Conservation (phyloP, 805 yeast species). For the Phaffomyces thermotolerans region DNA sequence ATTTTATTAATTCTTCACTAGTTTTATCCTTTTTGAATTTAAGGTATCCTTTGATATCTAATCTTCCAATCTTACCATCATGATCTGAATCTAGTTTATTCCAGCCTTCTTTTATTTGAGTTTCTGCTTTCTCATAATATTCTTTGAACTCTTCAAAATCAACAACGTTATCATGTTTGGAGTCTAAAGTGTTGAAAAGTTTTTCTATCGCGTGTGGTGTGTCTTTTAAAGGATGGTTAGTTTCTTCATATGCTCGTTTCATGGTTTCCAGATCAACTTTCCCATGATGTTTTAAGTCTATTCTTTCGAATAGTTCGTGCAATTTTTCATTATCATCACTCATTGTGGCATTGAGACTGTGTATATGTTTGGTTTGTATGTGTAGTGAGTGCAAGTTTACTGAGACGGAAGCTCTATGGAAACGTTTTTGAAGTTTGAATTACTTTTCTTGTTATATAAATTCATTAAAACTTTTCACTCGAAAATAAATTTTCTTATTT, state of each 20-base stretch:
- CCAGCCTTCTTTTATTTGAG: slow-evolving; percentile 65
- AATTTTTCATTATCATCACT: slow-evolving; percentile 4
- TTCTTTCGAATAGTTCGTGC: slow-evolving; percentile 31
- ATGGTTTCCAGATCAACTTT: slow-evolving; percentile 30
- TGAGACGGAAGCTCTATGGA: too few species aligned
- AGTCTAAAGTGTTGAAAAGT: slow-evolving; percentile 53
- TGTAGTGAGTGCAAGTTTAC: not conserved
- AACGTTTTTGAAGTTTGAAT: too few species aligned
- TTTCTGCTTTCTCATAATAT: slow-evolving; percentile 61
- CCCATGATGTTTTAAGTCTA: slow-evolving; percentile 36
- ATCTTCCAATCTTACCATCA: slow-evolving; percentile 61
- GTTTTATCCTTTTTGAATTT: slow-evolving; percentile 34
- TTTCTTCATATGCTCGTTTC: slow-evolving; percentile 31
- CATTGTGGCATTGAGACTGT: not conserved
- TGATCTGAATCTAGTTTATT: slow-evolving; percentile 58
- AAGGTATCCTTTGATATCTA: slow-evolving; percentile 64
- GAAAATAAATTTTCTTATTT: too few species aligned
- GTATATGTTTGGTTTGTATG: not conserved
- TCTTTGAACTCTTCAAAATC: slow-evolving; percentile 60
- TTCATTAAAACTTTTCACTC: too few species aligned
- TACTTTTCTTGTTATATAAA: too few species aligned
- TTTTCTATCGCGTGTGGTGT: slow-evolving; percentile 51
- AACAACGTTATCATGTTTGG: slow-evolving; percentile 46
- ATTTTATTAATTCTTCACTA: slow-evolving; percentile 52
- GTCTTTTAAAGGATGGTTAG: slow-evolving; percentile 57